These are phyloP conservation scores for Apiosordaria backusii DNA, from an alignment of 495 filamentous ascomycete genomes.

Conservation along the genomic window DNA sequence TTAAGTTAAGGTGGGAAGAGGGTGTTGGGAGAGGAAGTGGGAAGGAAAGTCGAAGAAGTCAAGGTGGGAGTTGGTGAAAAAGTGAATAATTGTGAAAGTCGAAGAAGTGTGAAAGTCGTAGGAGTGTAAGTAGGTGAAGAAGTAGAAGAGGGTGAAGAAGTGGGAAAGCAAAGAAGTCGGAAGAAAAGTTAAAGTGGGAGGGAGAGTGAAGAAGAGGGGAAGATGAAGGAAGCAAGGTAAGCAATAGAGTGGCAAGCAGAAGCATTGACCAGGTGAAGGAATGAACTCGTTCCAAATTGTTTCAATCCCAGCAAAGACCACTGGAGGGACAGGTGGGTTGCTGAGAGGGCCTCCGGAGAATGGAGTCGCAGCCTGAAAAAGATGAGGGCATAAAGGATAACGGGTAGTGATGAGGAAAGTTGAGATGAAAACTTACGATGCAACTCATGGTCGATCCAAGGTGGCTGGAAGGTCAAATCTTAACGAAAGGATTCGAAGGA, in stretches of 20 bases:
- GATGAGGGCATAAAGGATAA: not conserved
- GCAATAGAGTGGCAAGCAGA: no score
- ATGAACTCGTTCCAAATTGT: not conserved
- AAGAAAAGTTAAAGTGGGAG: no score
- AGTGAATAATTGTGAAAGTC: not conserved
- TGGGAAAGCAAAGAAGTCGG: no score
- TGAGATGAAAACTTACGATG: not conserved
- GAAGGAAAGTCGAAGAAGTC: not conserved
- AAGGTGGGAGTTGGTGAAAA: not conserved
- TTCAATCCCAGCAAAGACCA: not conserved
- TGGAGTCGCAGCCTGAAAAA: not conserved
- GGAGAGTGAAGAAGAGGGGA: no score
- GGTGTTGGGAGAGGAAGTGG: no score
- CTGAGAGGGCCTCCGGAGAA: not conserved
- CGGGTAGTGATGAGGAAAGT: not conserved
- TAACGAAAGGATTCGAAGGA: no score
- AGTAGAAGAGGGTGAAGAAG: not conserved
- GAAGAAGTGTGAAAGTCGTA: not conserved
- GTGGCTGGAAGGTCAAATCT: no score
- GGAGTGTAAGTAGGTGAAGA: no score
- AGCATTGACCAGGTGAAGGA: no score
- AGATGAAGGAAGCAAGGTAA: no score
- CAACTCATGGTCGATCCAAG: no score
- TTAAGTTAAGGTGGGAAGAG: not conserved
- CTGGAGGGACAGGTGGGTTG: not conserved